These are phyloP conservation scores for Scenedesmus sp. DNA, from an alignment of 163 green algal genomes.

Conservation along the genomic window DNA sequence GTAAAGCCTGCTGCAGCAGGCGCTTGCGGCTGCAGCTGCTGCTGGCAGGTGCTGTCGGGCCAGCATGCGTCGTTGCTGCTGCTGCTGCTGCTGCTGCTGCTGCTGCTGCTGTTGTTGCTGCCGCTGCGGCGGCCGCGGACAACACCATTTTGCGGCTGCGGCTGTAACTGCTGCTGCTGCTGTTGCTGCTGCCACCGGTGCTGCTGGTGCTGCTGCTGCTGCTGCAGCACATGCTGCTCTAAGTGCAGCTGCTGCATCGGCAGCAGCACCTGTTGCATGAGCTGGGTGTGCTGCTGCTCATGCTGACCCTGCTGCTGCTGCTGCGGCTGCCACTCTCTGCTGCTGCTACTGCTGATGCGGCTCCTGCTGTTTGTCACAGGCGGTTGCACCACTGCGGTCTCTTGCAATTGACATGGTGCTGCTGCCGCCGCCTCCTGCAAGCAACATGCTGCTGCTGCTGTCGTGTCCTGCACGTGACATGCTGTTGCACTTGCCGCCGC, in stretches of 20 bases:
- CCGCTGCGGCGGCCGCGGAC: neutral
- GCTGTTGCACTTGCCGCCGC: conserved; percentile 4
- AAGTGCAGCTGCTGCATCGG: no score
- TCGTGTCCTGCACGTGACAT: neutral
- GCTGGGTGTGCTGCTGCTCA: neutral
- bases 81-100: conserved; percentile 27
- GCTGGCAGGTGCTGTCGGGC: conserved; percentile 10
- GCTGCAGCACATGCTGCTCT: no score
- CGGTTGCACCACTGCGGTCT: neutral
- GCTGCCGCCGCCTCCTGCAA: neutral
- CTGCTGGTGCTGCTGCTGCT: conserved; percentile 21
- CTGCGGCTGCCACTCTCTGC: neutral
- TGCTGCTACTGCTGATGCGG: conserved; percentile 11
- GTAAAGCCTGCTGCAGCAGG: neutral
- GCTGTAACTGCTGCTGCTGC: conserved; percentile 6
- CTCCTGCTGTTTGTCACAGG: conserved; percentile 1
- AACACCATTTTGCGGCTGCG: neutral
- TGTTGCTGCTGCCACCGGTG: conserved; percentile 21
- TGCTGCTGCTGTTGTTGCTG: neutral
- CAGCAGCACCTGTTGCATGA: no score
- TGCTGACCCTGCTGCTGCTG: conserved; percentile 38
- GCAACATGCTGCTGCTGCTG: neutral
- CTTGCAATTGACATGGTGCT: neutral
- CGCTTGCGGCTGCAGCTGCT: conserved; percentile 5
- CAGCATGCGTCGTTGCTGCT: neutral